Percentiles rank a stretch among this genome's conserved stretches.
Evolutionary conservation across 2,329 filamentous ascomycete genomes (phyloP).

Genomic region (Cercospora brassicicola): DNA sequence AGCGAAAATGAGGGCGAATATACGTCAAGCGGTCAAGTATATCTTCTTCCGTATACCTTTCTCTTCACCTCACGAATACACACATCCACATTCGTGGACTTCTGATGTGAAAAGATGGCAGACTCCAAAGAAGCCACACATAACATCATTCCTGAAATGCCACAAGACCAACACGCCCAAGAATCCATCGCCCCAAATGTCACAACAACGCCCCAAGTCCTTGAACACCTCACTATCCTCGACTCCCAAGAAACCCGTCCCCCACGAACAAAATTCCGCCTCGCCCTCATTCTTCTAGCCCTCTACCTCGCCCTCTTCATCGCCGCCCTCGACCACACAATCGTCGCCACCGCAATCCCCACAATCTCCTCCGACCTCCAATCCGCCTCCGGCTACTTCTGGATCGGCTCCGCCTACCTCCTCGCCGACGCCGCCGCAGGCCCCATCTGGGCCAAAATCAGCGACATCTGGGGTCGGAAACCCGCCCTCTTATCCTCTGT

Average conservation of each 20-base stretch:
- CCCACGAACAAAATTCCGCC: slow-evolving; percentile 34
- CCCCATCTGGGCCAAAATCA: slow-evolving; percentile 68
- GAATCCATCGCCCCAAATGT: neutral
- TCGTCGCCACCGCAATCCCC: slow-evolving; percentile 65
- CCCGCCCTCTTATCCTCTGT: slow-evolving; percentile 53
- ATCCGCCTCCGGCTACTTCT: slow-evolving; percentile 72
- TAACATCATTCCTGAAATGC: neutral
- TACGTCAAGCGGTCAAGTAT: neutral
- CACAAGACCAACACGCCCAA: neutral
- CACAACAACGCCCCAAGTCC: neutral
- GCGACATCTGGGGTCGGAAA: slow-evolving; percentile 61
- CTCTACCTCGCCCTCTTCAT: slow-evolving; percentile 40
- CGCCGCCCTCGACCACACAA: slow-evolving; percentile 53
- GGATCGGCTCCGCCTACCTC: slow-evolving; percentile 74
- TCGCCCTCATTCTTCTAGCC: slow-evolving; percentile 23
- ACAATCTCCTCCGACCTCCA: slow-evolving; percentile 64
- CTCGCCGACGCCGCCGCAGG: slow-evolving; percentile 66
- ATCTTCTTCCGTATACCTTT: neutral
- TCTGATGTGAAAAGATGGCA: neutral
- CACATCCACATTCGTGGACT: neutral
- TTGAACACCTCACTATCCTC: neutral
- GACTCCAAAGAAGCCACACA: neutral
- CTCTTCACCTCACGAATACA: neutral
- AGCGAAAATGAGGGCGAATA: neutral
- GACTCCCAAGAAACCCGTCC: slow-evolving; percentile 3